Percentiles rank a stretch among this genome's conserved stretches.
Conservation (phyloP, 164 flowering plant species). For the Magnolia officinalis region DNA sequence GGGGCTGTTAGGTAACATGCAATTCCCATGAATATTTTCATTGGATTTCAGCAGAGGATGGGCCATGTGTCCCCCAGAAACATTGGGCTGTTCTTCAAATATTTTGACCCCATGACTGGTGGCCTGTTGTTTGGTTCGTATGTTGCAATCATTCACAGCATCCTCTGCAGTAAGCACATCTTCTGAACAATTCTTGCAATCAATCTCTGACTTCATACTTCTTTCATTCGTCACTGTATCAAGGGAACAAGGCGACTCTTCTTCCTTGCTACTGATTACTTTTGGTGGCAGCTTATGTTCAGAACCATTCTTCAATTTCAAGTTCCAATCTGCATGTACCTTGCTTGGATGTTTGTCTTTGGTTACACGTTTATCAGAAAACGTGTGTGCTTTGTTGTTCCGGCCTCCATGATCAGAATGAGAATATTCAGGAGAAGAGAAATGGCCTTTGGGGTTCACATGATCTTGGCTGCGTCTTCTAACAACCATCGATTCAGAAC, state of each 20-base stretch:
- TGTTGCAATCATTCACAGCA: neutral
- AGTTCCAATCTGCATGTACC: neutral
- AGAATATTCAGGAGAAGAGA: conserved; percentile 2
- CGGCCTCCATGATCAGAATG: neutral
- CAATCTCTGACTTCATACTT: neutral
- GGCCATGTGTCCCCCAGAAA: conserved; percentile 7
- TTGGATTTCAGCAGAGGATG: conserved; percentile 1
- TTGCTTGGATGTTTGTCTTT: neutral
- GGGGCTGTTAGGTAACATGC: neutral
- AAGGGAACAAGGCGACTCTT: neutral
- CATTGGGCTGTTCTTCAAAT: neutral
- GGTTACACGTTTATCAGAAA: neutral
- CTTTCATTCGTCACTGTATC: neutral
- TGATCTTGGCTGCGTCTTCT: neutral
- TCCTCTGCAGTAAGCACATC: neutral
- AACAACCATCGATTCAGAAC: neutral
- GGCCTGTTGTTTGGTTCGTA: neutral
- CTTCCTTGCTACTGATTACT: neutral
- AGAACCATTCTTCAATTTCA: neutral
- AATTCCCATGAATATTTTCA: conserved; percentile 7
- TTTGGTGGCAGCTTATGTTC: conserved; percentile 3
- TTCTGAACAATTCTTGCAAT: neutral
- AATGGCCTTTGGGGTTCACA: conserved; percentile 1
- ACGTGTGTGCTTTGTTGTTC: no score
- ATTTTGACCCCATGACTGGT: neutral